These are phyloP conservation scores for Diutina mesorugosa DNA, from an alignment of 1,139 yeast genomes.

Conservation along the genomic window DNA sequence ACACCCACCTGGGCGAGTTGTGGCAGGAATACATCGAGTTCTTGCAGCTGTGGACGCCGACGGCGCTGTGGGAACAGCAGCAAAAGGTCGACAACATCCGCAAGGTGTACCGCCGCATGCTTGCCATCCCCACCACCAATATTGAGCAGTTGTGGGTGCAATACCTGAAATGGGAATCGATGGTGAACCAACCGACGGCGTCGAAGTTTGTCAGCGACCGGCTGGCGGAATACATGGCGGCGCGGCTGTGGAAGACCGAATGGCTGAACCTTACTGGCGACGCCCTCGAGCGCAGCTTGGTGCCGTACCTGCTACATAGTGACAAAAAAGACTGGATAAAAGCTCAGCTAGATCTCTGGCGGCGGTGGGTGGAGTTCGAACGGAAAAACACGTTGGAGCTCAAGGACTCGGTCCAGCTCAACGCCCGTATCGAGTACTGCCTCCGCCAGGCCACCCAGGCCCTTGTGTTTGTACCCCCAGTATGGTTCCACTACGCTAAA, in stretches of 20 bases:
- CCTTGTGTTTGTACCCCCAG: conserved; percentile 64
- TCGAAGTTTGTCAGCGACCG: conserved; percentile 76
- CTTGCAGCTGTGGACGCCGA: conserved; percentile 65
- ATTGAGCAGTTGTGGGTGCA: conserved; percentile 72
- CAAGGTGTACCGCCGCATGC: conserved; percentile 57
- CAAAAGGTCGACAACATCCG: conserved; percentile 71
- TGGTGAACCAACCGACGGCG: conserved; percentile 53
- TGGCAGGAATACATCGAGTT: conserved; percentile 84
- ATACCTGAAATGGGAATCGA: conserved; percentile 77
- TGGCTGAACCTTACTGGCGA: conserved; percentile 46
- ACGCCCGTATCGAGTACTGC: conserved; percentile 57
- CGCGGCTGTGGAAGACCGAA: conserved; percentile 69
- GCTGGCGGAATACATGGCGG: conserved; percentile 81
- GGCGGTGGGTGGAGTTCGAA: conserved; percentile 73
- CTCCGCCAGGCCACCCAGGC: conserved; percentile 60
- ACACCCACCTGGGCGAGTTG: conserved; percentile 54
- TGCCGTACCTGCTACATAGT: conserved; percentile 17
- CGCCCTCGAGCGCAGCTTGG: conserved; percentile 19
- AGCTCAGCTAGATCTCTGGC: conserved; percentile 46
- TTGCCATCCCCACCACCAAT: conserved; percentile 59
- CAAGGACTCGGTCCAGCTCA: conserved; percentile 31
- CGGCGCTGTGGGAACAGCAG: conserved; percentile 78
- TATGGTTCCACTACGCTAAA: conserved; percentile 62
- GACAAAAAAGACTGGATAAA: conserved; percentile 14
- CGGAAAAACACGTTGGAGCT: conserved; percentile 54